Conservation (phyloP, 2,329 filamentous ascomycete species). For the Diaporthe sp. region DNA sequence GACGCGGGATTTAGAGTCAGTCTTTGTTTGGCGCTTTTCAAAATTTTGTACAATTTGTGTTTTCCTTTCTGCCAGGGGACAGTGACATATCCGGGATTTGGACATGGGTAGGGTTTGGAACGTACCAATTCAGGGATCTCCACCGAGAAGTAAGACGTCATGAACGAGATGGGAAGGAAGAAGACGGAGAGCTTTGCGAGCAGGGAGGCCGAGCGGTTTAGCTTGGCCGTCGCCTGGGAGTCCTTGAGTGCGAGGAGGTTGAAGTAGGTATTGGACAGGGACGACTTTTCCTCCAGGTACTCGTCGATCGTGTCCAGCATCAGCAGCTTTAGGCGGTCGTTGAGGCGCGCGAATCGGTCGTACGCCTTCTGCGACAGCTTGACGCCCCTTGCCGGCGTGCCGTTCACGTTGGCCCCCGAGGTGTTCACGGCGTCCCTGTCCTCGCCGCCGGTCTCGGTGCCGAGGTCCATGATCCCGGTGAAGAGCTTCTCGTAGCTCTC, state of each 20-base stretch:
- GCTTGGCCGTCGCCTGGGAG: constrained; percentile 75
- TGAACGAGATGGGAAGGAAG: constrained; percentile 79
- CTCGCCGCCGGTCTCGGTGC: constrained; percentile 43
- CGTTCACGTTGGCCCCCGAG: constrained; percentile 16
- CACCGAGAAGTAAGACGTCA: constrained; percentile 80
- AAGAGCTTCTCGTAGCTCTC: constrained; percentile 70
- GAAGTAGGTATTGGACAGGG: constrained; percentile 79
- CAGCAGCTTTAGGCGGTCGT: constrained; percentile 68
- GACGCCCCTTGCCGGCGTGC: constrained; percentile 37
- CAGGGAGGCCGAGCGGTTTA: constrained; percentile 78
- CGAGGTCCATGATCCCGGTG: constrained; percentile 63
- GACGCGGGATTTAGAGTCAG: background rate
- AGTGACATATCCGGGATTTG: background rate
- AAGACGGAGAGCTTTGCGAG: constrained; percentile 80
- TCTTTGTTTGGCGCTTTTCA: background rate
- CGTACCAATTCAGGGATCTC: constrained; percentile 64
- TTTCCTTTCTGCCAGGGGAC: background rate
- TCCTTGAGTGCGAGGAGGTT: constrained; percentile 82
- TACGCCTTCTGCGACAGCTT: constrained; percentile 57
- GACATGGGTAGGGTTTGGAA: rapidly evolving
- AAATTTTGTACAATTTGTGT: background rate
- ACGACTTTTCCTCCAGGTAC: constrained; percentile 76
- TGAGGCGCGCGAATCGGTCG: constrained; percentile 68
- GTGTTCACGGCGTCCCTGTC: constrained; percentile 17
- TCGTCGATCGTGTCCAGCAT: constrained; percentile 71